Base-by-base conservation (phyloP, 257 asterid species). In the Apocynum venetum region DNA sequence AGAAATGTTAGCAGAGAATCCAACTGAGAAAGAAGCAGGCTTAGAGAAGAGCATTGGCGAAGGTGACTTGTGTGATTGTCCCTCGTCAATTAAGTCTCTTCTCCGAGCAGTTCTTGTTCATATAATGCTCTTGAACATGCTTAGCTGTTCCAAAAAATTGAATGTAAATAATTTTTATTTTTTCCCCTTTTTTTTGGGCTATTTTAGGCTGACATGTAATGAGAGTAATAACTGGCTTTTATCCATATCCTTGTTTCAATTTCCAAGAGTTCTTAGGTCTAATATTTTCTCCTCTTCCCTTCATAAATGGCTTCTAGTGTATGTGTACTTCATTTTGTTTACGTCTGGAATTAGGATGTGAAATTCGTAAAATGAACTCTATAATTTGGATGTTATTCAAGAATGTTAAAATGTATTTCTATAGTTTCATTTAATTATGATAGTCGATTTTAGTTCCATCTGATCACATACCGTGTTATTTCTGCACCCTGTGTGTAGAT, bases 1-100 rank as follows among this genome's bases (percentile, higher is more conserved):
- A 76, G 80, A 40, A 20, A 43, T 2, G n/a, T 36, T 47, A 75
- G 80, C 69, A 48, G 80, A 78, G 49, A 64, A 72, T 36, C 70
- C 59, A 35, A 68, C 47, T 76, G 31, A 81, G 40, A 81, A 76
- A 56, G 77, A 43, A 63, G 73, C 52, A 40, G 75, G 74, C 56
- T 72, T 70, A 57, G 68, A 48, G 85, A 79, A 79, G 85, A 81
- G 82, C 83, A 76, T 79, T 81, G 79, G 81, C 85, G 71, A 64
- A 64, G 88, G 88, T 61, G 78, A 78, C 82, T 77, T 74, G 67
- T 71, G 57, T 48, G 77, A 55, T 46, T 84, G 77, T 73, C 88
- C 85, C 80, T 69, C 41, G 84, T 79, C 79, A 73, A 73, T 77
- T 75, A 69, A 70, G 79, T 69, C 82, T 79, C 78, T 67, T 79